These are phyloP conservation scores for Macaranga tanarius DNA, from an alignment of 441 rosid genomes.

Conservation along the genomic window DNA sequence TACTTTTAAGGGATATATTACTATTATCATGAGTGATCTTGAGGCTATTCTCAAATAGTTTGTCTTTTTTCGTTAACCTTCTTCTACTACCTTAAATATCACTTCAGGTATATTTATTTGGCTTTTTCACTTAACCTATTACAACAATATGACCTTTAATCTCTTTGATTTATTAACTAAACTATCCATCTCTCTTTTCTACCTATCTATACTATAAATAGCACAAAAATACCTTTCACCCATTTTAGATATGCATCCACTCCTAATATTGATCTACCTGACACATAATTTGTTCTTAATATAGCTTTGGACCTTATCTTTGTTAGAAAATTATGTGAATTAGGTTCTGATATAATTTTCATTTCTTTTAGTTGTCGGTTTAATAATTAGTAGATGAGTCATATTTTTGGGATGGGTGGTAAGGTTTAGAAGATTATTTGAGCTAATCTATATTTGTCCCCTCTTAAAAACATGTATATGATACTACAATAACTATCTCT, in stretches of 20 bases:
- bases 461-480: background rate
- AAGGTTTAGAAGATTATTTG: background rate
- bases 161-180: background rate
- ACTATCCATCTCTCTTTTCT: background rate
- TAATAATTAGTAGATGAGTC: background rate
- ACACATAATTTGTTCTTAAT: background rate
- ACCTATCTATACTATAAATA: background rate
- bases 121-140: background rate
- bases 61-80: background rate
- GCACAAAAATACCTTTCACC: background rate
- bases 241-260: too few species aligned
- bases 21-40: background rate
- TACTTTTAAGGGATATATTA: background rate
- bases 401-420: background rate
- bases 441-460: background rate
- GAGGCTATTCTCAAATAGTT: background rate
- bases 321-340: background rate
- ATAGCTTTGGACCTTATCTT: background rate
- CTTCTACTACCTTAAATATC: background rate
- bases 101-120: background rate
- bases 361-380: background rate
- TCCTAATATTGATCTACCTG: background rate
- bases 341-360: background rate
- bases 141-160: background rate
- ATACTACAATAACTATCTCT: background rate